Conservation (phyloP, 805 yeast genomes). For the Suhomyces tanzawaensis region DNA sequence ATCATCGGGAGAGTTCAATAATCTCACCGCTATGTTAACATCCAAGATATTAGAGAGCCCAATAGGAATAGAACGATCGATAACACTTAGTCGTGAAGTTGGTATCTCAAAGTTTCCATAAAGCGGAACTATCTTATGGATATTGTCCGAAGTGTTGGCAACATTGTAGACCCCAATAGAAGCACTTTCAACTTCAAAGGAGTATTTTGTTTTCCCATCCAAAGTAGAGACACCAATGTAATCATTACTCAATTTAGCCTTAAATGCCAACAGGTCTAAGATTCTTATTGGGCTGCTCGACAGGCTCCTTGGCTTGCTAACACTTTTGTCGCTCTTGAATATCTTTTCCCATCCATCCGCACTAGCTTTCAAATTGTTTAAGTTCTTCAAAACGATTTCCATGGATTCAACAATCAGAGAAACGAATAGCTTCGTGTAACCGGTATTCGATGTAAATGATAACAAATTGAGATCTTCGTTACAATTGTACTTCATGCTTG, state of each 20-base stretch:
- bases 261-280: conserved; percentile 18
- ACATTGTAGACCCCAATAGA: conserved; percentile 23
- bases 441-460: conserved; percentile 18
- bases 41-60: conserved; percentile 45
- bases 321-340: background rate
- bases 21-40: conserved; percentile 42
- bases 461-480: conserved; percentile 13
- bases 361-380: conserved; percentile 9
- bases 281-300: background rate
- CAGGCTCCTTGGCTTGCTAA: background rate
- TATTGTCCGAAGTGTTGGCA: conserved; percentile 11
- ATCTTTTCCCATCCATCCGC: background rate
- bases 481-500: conserved; percentile 13
- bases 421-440: conserved; percentile 28
- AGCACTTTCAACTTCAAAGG: conserved; percentile 36
- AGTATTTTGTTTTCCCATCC: conserved; percentile 28
- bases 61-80: conserved; percentile 37
- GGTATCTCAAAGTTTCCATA: conserved; percentile 44
- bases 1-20: conserved; percentile 27
- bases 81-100: conserved; percentile 38
- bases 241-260: conserved; percentile 25
- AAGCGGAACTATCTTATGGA: conserved; percentile 20
- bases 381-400: conserved; percentile 7
- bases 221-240: conserved; percentile 37
- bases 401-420: conserved; percentile 23